Evolutionary conservation across 1,284 basidiomycete species (phyloP).

Genomic region (Anthracocystis setariae): DNA sequence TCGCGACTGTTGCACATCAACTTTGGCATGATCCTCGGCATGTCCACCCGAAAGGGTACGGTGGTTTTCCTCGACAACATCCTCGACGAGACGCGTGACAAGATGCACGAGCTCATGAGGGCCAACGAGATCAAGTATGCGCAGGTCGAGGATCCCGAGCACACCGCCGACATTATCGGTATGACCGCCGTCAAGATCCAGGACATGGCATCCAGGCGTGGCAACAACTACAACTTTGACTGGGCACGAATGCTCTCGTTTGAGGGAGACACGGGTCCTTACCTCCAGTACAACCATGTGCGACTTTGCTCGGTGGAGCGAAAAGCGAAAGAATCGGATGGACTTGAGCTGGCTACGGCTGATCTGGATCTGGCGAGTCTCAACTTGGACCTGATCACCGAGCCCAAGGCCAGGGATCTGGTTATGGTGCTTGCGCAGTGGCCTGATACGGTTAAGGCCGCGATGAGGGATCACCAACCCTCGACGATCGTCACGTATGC

Average conservation of each 20-base stretch:
- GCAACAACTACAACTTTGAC: constrained; percentile 96
- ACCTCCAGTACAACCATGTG: constrained; percentile 83
- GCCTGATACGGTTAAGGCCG: constrained; percentile 87
- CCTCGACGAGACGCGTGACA: constrained; percentile 85
- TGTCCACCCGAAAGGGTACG: constrained; percentile 96
- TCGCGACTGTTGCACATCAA: constrained; percentile 85
- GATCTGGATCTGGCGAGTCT: constrained; percentile 74
- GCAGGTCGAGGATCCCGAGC: constrained; percentile 86
- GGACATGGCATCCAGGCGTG: constrained; percentile 95
- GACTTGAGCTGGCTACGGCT: constrained; percentile 75
- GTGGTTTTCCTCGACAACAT: constrained; percentile 96
- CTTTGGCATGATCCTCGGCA: constrained; percentile 90
- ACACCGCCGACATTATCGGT: constrained; percentile 84
- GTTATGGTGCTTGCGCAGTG: constrained; percentile 85
- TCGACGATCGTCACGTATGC: constrained; percentile 84
- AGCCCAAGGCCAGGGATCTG: constrained; percentile 83
- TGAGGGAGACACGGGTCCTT: constrained; percentile 89
- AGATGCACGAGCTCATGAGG: constrained; percentile 97
- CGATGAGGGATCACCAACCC: constrained; percentile 86
- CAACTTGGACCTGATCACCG: constrained; percentile 76
- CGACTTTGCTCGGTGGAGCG: constrained; percentile 91
- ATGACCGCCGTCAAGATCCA: constrained; percentile 98
- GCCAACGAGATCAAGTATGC: constrained; percentile 93
- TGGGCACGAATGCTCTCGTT: constrained; percentile 95
- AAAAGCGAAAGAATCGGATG: constrained; percentile 81